phyloP scores from a whole-genome alignment of 2,329 filamentous ascomycete species.

The Ceratocystis huliohia region DNA sequence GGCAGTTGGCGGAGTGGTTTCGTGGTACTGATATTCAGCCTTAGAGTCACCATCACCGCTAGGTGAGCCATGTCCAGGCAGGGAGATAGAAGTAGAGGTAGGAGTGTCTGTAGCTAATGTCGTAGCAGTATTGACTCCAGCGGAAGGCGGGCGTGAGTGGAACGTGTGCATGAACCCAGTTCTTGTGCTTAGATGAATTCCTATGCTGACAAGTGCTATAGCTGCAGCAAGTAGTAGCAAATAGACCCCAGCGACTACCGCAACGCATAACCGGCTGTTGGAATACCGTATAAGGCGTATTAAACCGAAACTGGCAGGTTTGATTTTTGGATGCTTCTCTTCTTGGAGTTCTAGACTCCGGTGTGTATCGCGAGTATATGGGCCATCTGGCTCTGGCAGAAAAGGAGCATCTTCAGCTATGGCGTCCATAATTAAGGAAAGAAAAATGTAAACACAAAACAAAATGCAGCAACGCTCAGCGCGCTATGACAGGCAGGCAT shows the following conservation, averaged over 20 bases:
- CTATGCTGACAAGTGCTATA: not conserved
- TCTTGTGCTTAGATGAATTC: not conserved
- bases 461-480: not conserved
- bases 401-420: not conserved
- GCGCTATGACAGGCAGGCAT: too few relatives aligned
- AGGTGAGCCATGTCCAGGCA: not conserved
- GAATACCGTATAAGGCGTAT: not conserved
- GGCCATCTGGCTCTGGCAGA: not conserved
- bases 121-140: not conserved
- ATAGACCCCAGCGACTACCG: not conserved
- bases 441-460: not conserved
- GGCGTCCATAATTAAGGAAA: not conserved
- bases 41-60: not conserved
- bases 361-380: not conserved
- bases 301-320: not conserved
- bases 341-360: not conserved
- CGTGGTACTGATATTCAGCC: not conserved
- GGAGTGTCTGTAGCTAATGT: too few relatives aligned
- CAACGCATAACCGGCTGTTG: not conserved
- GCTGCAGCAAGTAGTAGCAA: not conserved
- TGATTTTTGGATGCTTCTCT: not conserved
- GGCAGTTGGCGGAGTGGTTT: slow-evolving; percentile 19
- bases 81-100: not conserved
- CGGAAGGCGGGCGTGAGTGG: not conserved
- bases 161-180: not conserved